Conservation (phyloP, 257 asterid species). For the Fraxinus pennsylvanica region DNA sequence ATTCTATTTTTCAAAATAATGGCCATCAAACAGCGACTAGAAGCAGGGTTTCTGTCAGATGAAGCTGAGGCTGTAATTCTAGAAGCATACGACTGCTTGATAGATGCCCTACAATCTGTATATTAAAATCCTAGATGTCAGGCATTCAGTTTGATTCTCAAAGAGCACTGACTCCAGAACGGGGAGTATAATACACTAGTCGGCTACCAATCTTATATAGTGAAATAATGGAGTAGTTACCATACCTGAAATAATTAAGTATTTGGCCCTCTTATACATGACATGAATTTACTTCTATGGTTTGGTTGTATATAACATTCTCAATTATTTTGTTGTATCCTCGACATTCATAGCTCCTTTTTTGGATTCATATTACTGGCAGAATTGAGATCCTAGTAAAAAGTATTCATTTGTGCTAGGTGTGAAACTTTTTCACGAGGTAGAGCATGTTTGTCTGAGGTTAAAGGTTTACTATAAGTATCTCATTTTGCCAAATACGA, state of each 20-base stretch:
- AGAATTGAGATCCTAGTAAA: too few relatives aligned
- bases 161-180: not conserved
- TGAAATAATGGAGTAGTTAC: not conserved
- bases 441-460: not conserved
- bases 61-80: too few relatives aligned
- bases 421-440: not conserved
- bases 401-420: not conserved
- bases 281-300: not conserved
- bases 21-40: not conserved
- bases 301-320: not conserved
- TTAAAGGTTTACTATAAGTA: not conserved
- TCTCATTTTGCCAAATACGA: not conserved
- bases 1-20: too few relatives aligned
- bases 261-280: not conserved
- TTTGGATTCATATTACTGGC: too few relatives aligned
- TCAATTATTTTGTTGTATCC: not conserved
- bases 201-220: not conserved
- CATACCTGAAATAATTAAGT: not conserved
- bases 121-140: not conserved
- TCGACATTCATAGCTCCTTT: not conserved
- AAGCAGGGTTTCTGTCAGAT: not conserved
- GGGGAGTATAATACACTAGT: not conserved
- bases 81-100: too few relatives aligned
- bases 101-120: not conserved
- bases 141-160: not conserved